phyloP scores from a whole-genome alignment of 768 basidiomycete species.

The Pleurotus sapidus region DNA sequence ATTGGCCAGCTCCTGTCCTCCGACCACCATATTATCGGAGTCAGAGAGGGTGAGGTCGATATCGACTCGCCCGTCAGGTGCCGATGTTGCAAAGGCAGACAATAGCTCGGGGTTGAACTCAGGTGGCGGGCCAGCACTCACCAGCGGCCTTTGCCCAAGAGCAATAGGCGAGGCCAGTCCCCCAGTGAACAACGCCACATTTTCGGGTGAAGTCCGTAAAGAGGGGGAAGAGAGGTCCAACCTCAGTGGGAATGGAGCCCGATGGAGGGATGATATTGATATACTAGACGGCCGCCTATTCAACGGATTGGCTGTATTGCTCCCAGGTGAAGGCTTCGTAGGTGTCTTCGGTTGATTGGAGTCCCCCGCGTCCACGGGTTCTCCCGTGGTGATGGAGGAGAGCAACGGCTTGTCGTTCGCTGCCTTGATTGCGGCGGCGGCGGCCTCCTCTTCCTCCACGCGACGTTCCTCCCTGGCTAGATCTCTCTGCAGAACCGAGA shows the following conservation, averaged over 20 bases:
- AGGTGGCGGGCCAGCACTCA: constrained; percentile 42
- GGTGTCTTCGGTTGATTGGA: constrained; percentile 25
- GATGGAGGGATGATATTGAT: constrained; percentile 76
- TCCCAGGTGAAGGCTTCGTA: background rate
- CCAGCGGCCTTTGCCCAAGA: constrained; percentile 77
- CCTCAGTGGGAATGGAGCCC: constrained; percentile 68
- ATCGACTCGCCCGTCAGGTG: constrained; percentile 36
- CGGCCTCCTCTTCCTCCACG: constrained; percentile 35
- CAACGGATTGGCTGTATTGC: constrained; percentile 25
- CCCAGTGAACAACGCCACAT: constrained; percentile 53
- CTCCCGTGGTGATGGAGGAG: constrained; percentile 15
- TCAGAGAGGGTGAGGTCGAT: constrained; percentile 60
- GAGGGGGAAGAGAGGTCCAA: constrained; percentile 77
- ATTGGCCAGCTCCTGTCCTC: constrained; percentile 24
- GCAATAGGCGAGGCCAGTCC: constrained; percentile 78
- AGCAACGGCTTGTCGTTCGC: background rate
- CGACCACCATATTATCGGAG: constrained; percentile 16
- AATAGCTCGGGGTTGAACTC: constrained; percentile 66
- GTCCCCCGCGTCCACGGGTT: constrained; percentile 14
- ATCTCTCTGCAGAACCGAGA: constrained; percentile 71
- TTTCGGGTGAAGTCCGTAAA: constrained; percentile 64
- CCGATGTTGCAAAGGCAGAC: constrained; percentile 52
- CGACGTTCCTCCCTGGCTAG: constrained; percentile 58
- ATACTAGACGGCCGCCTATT: constrained; percentile 72
- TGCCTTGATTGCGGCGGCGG: constrained; percentile 24